phyloP scores from a whole-genome alignment of 352 stramenopile genomes.

The Globisporangium cystogenes region DNA sequence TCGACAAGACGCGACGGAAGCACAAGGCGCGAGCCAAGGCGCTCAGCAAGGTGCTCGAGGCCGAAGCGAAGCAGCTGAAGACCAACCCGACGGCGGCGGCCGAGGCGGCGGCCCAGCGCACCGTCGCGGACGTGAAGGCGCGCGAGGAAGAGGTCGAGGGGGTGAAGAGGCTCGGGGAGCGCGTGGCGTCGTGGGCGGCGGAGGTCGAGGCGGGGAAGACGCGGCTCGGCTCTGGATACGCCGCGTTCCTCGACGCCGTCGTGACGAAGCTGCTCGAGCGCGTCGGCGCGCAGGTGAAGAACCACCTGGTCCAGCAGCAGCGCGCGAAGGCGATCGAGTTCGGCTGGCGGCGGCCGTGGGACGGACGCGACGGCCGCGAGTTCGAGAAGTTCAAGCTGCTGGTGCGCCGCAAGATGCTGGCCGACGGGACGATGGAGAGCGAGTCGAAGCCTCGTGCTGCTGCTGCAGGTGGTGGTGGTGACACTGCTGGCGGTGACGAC shows the following conservation, averaged over 20 bases:
- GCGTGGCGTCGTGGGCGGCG: constrained; percentile 28
- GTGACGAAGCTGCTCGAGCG: constrained; percentile 46
- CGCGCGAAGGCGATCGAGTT: constrained; percentile 52
- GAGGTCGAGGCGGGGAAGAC: constrained; percentile 39
- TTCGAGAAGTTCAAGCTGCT: constrained; percentile 56
- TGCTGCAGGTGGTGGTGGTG: background rate
- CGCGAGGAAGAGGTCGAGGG: constrained; percentile 28
- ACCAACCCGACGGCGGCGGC: background rate
- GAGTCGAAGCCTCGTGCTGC: constrained; percentile 2
- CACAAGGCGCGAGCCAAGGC: constrained; percentile 17
- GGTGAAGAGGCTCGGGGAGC: constrained; percentile 28
- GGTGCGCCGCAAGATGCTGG: constrained; percentile 32
- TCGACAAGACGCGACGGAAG: constrained; percentile 22
- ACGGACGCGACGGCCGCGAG: constrained; percentile 48
- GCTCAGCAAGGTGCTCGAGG: constrained; percentile 15
- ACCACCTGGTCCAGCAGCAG: constrained; percentile 56
- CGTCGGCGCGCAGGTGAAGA: constrained; percentile 39
- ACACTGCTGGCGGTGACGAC: constrained; percentile 3
- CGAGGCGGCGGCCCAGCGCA: constrained; percentile 13
- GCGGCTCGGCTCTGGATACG: constrained; percentile 43
- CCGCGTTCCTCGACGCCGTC: constrained; percentile 53
- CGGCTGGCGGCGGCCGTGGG: constrained; percentile 58
- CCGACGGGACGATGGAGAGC: constrained; percentile 19
- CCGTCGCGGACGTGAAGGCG: constrained; percentile 30
- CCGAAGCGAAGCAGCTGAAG: constrained; percentile 19